A percentile compares a stretch with the other conserved stretches of the same genome.
Evolutionary conservation across 108 stramenopile genomes (phyloP).

Genomic region (Discostella pseudostelligera): DNA sequence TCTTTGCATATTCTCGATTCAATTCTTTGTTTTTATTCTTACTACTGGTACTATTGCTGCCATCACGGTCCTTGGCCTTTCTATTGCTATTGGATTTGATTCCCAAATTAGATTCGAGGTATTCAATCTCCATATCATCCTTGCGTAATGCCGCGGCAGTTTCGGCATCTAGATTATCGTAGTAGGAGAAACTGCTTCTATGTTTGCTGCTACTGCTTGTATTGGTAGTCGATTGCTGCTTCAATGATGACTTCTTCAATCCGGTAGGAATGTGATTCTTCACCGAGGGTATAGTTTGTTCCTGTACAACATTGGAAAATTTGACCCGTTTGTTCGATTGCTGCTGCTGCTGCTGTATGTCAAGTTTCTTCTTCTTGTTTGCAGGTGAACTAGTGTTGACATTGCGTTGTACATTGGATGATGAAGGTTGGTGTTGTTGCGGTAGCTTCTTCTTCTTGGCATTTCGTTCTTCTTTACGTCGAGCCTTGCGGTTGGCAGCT

Average conservation of each 20-base stretch:
- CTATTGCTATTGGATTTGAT: slow-evolving; percentile 32
- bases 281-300: slow-evolving; percentile 24
- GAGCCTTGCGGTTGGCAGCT: slow-evolving; percentile 43
- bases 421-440: not conserved
- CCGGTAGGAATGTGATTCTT: slow-evolving; percentile 13
- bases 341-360: not conserved
- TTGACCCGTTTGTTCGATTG: slow-evolving; percentile 24
- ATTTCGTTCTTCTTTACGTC: slow-evolving; percentile 34
- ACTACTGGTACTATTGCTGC: slow-evolving; percentile 1
- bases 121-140: slow-evolving; percentile 84
- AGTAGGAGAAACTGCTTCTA: slow-evolving; percentile 1
- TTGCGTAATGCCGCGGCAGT: slow-evolving; percentile 64
- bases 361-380: slow-evolving; percentile 14
- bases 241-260: slow-evolving; percentile 11
- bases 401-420: not conserved
- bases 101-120: slow-evolving; percentile 68
- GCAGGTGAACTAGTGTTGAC: not conserved
- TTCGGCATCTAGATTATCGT: slow-evolving; percentile 55
- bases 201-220: not conserved
- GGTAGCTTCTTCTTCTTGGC: not conserved
- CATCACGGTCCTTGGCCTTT: slow-evolving; percentile 27
- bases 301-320: slow-evolving; percentile 24
- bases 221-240: not conserved
- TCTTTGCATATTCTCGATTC: slow-evolving; percentile 74
- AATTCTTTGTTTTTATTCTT: slow-evolving; percentile 44